Conservation (phyloP, 345 rosid genomes). For the Xanthoceras sorbifolium region DNA sequence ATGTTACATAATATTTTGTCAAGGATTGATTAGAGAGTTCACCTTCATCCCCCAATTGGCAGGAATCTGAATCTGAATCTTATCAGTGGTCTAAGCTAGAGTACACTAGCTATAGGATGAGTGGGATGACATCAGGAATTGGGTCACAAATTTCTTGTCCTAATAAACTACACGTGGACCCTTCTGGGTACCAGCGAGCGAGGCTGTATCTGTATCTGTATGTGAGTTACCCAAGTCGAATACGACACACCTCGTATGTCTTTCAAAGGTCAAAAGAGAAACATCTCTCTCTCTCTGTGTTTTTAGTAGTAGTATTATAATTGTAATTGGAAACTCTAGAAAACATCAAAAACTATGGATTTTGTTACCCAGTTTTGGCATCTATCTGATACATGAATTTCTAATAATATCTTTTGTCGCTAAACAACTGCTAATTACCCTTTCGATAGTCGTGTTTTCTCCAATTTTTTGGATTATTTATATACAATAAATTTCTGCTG, state of each 20-base stretch:
- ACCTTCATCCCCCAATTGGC: neutral
- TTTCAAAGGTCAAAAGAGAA: slow-evolving; percentile 17
- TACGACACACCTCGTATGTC: neutral
- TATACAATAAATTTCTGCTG: neutral
- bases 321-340: neutral
- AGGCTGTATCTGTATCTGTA: neutral
- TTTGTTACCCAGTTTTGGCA: neutral
- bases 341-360: neutral
- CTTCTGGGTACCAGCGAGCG: neutral
- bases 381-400: neutral
- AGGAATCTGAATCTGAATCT: no score
- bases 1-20: neutral
- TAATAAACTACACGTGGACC: neutral
- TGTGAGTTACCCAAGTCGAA: neutral
- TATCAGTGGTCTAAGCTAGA: neutral
- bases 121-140: neutral
- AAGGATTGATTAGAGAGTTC: neutral
- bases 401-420: neutral
- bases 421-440: neutral
- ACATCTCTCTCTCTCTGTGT: slow-evolving; percentile 13
- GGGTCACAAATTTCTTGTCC: neutral
- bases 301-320: neutral
- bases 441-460: neutral
- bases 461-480: neutral
- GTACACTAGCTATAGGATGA: neutral